Evolutionary conservation across 75 land plant genomes (phyloP), one percentile per base, ranked within the genome.

Genomic region (Cunninghamia lanceolata): DNA sequence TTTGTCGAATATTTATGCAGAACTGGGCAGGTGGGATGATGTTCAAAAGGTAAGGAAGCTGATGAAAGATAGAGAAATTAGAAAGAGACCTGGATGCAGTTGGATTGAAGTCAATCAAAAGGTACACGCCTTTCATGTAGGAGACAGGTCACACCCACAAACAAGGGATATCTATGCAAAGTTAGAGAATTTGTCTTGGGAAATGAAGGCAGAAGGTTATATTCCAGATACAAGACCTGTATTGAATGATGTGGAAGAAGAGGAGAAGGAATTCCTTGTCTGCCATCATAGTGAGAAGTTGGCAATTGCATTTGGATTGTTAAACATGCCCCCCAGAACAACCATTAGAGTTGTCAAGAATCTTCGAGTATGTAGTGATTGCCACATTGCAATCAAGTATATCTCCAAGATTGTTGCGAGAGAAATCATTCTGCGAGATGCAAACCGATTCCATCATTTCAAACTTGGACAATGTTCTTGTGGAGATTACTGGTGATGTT

Each of bases 221-320:
- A 73, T 46, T 0, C 85, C 88, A 63, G 32, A 86, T 34, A 84
- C 17, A 28, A n/a, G 43, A 43, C 88, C 70, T 59, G 53, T 87
- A 43, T 35, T 89, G 81, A 82, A 87, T 81, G 39, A 83, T 83
- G 82, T 84, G 30, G 85, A 86, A 30, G 89, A 78, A 2, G 90
- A 89, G 38, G 82, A 86, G 2, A 86, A 89, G 35, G 84, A 89
- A 75, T 56, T 73, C 9, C 82, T 87, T 10, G 30, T 89, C 54
- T 63, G 84, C 54, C 75, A 78, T 30, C 91, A 89, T 35, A 87
- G 90, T 68, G 90, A 89, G 75, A 89, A 89, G 45, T 21, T 87
- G 76, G 90, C 90, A 15, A 88, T 88, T 30, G 87, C 86, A 11
- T 87, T 87, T 82, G 91, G 91, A 5, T 75, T 89, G 40, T 80